Conservation (phyloP, 2,329 filamentous ascomycete genomes). For the Venturia asperata region DNA sequence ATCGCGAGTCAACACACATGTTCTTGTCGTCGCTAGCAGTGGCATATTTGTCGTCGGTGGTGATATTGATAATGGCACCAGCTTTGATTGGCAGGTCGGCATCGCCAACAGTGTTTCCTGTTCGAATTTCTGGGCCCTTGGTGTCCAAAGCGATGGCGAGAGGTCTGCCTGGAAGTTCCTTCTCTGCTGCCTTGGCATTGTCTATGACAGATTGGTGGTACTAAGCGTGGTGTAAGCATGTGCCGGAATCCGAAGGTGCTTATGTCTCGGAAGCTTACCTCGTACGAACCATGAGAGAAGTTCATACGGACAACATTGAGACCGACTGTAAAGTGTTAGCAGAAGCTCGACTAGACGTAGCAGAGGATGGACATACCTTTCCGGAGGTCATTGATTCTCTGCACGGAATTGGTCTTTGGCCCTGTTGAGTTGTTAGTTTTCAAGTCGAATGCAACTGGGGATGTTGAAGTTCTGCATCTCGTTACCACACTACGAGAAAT, state of each 20-base stretch:
- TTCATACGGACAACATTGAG: constrained; percentile 99
- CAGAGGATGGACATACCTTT: constrained; percentile 40
- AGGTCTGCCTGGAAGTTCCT: constrained; percentile 68
- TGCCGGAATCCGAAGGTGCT: constrained; percentile 5
- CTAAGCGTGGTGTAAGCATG: constrained; percentile 34
- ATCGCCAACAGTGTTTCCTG: constrained; percentile 65
- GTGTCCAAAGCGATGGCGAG: constrained; percentile 89
- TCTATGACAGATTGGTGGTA: constrained; percentile 99
- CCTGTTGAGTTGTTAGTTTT: constrained; percentile 39
- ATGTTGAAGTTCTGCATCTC: background rate
- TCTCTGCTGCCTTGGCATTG: constrained; percentile 83
- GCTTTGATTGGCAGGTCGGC: constrained; percentile 72
- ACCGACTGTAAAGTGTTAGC: constrained; percentile 50
- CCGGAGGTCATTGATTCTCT: constrained; percentile 93
- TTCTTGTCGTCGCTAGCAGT: constrained; percentile 79
- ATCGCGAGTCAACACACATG: constrained; percentile 59
- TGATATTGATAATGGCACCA: constrained; percentile 86
- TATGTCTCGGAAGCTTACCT: constrained; percentile 37
- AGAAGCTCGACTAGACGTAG: background rate
- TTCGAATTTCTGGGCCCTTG: constrained; percentile 82
- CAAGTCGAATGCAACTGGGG: background rate
- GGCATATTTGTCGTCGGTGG: constrained; percentile 89
- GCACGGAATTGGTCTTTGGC: constrained; percentile 96
- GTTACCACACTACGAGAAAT: background rate
- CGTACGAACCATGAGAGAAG: constrained; percentile 91